A percentile compares a stretch with the other conserved stretches of the same genome.
Conservation (phyloP, 805 yeast genomes). For the Sugiyamaella mastotermitis region DNA sequence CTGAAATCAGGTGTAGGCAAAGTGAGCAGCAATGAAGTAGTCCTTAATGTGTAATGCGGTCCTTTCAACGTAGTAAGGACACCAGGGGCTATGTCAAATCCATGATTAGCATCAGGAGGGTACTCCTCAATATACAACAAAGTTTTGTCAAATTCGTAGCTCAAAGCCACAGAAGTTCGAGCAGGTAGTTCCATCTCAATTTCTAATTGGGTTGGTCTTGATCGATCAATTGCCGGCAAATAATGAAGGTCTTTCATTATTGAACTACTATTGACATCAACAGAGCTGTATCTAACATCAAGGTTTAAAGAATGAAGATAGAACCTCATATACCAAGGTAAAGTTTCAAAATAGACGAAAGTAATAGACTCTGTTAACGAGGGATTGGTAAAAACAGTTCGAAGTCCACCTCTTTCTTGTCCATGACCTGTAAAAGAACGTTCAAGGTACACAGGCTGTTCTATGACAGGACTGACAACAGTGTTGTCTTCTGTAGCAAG, state of each 20-base stretch:
- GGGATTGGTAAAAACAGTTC: constrained; percentile 73
- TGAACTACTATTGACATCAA: constrained; percentile 1
- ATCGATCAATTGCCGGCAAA: constrained; percentile 64
- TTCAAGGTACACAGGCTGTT: constrained; percentile 66
- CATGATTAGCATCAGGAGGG: constrained; percentile 99
- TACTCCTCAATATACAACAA: constrained; percentile 80
- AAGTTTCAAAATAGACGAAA: constrained; percentile 65
- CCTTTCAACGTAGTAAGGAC: constrained; percentile 51
- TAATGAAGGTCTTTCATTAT: constrained; percentile 19
- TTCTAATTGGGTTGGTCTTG: constrained; percentile 80
- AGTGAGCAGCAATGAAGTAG: constrained; percentile 79
- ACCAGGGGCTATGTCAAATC: constrained; percentile 91
- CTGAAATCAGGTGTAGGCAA: constrained; percentile 97
- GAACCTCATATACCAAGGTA: constrained; percentile 90
- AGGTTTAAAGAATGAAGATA: constrained; percentile 65
- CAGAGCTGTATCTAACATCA: constrained; percentile 22
- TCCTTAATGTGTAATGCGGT: constrained; percentile 38
- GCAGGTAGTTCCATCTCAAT: constrained; percentile 61
- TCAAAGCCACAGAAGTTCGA: constrained; percentile 49
- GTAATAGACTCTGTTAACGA: constrained; percentile 37
- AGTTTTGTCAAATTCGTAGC: constrained; percentile 82
- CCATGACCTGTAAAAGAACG: constrained; percentile 89
- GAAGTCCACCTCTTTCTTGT: constrained; percentile 84
- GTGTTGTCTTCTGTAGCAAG: constrained; percentile 44
- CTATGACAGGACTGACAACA: constrained; percentile 32